phyloP scores from a whole-genome alignment of 352 stramenopile species.

The Phytopythium cucurbitacearum region DNA sequence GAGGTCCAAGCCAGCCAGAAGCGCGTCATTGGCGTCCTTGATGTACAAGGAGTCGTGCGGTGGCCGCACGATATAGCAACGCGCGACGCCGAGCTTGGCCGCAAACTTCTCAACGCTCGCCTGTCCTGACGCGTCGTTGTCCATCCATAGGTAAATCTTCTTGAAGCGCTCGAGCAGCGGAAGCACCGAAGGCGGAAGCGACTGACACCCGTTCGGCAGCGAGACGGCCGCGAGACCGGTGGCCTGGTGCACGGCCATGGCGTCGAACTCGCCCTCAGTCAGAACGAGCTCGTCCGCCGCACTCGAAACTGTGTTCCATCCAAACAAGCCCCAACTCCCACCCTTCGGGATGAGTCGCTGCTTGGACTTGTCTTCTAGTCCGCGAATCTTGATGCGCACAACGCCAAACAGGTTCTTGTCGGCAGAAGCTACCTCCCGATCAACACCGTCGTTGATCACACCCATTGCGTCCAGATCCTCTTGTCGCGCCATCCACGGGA shows the following conservation, averaged over 20 bases:
- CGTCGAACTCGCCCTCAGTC: conserved; percentile 97
- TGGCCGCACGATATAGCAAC: conserved; percentile 90
- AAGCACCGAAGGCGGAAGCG: conserved; percentile 92
- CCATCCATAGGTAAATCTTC: conserved; percentile 99
- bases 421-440: conserved; percentile 13
- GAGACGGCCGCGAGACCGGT: conserved; percentile 90
- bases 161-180: conserved; percentile 96
- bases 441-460: conserved; percentile 24
- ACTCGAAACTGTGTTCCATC: conserved; percentile 95
- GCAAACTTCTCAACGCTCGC: conserved; percentile 96
- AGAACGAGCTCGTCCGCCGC: conserved; percentile 91
- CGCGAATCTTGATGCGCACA: conserved; percentile 82
- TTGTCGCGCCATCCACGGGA: conserved; percentile 93
- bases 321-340: conserved; percentile 97
- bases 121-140: conserved; percentile 94
- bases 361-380: conserved; percentile 82
- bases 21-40: conserved; percentile 99
- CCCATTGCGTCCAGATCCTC: conserved; percentile 85
- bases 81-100: conserved; percentile 91
- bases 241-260: conserved; percentile 97
- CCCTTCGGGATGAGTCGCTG: conserved; percentile 88
- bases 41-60: conserved; percentile 38
- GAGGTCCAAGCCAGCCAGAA: conserved; percentile 89
- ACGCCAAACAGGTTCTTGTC: conserved; percentile 82
- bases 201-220: conserved; percentile 97